Evolutionary conservation across 75 land plant species (phyloP), one percentile per base, ranked within the genome.

Genomic region (Adiantum capillusveneris): DNA sequence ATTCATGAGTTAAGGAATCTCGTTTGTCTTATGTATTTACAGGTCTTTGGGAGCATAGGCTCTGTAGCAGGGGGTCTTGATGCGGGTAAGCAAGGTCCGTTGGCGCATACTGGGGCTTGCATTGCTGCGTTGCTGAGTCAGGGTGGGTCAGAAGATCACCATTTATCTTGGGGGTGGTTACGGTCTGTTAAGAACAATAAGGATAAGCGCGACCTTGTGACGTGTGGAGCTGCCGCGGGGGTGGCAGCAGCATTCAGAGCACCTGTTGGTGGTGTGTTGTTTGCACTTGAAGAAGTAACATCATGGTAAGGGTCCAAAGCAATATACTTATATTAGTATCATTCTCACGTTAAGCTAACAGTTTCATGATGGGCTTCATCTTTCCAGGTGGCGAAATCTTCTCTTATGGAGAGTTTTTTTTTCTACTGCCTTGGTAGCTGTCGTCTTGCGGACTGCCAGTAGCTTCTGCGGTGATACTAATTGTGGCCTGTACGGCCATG

Each of bases 1-100:
- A n/a, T n/a, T n/a, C n/a, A n/a, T n/a, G n/a, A n/a, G n/a, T n/a
- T n/a, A n/a, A n/a, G n/a, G n/a, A n/a, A n/a, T n/a, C n/a, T n/a
- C n/a, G n/a, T n/a, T n/a, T n/a, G n/a, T n/a, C n/a, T n/a, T n/a
- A n/a, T n/a, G n/a, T n/a, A n/a, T n/a, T n/a, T n/a, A 31, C 77
- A 90, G 96, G 77, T 90, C 1, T 34, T 86, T 60, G 96, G 96
- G 43, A 78, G 91, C 67, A 90, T 90, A 31, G 81, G 75, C 19
- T 80, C 91, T 12, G 91, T 86, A 14, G 62, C 92, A 20, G 86
- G 84, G 2, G 87, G 87, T 5, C 67, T 90, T 25, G 74, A 74
- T 64, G 69, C 81, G 20, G 96, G 96, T 27, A 90, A 90, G 66
- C 84, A 83, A 66, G 96, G 96, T 18, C 96, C 96, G 16, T 39